Evolutionary conservation across 768 basidiomycete genomes (phyloP).

Genomic region (Pulveroboletus sp.): DNA sequence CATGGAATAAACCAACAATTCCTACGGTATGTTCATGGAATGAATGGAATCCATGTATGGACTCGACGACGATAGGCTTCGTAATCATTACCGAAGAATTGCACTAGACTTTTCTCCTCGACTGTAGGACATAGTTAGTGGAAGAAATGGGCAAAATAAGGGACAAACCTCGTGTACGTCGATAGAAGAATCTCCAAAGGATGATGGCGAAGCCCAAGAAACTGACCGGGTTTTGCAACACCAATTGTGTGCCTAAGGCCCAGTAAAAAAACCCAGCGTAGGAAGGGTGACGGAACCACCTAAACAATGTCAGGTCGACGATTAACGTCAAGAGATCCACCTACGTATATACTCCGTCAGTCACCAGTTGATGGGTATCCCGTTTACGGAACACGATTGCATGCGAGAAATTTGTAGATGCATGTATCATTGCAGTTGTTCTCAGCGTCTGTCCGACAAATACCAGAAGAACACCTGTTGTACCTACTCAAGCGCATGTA

Average conservation of each 20-base stretch:
- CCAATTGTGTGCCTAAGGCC: slow-evolving; percentile 91
- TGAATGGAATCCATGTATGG: slow-evolving; percentile 85
- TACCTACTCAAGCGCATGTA: neutral
- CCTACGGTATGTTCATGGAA: slow-evolving; percentile 46
- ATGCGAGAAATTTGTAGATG: slow-evolving; percentile 92
- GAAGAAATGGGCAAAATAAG: neutral
- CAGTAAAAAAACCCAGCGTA: slow-evolving; percentile 98
- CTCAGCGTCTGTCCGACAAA: slow-evolving; percentile 73
- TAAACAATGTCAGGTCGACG: slow-evolving; percentile 5
- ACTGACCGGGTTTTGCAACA: slow-evolving; percentile 81
- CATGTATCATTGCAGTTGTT: slow-evolving; percentile 95
- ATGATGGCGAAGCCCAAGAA: slow-evolving; percentile 61
- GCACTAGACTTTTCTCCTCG: slow-evolving; percentile 75
- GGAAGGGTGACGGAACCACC: slow-evolving; percentile 83
- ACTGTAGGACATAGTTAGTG: slow-evolving; percentile 39
- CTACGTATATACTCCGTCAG: slow-evolving; percentile 84
- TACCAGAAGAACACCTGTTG: slow-evolving; percentile 60
- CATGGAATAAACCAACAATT: neutral
- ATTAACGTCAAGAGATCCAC: slow-evolving; percentile 24
- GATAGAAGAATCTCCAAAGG: slow-evolving; percentile 84
- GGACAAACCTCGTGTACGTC: slow-evolving; percentile 69
- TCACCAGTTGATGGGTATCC: slow-evolving; percentile 75
- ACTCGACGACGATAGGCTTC: slow-evolving; percentile 68
- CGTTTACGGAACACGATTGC: slow-evolving; percentile 72
- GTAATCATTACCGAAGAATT: slow-evolving; percentile 91